Conservation (phyloP, 2,329 filamentous ascomycete species). For the Colletotrichum gloeosporioides region DNA sequence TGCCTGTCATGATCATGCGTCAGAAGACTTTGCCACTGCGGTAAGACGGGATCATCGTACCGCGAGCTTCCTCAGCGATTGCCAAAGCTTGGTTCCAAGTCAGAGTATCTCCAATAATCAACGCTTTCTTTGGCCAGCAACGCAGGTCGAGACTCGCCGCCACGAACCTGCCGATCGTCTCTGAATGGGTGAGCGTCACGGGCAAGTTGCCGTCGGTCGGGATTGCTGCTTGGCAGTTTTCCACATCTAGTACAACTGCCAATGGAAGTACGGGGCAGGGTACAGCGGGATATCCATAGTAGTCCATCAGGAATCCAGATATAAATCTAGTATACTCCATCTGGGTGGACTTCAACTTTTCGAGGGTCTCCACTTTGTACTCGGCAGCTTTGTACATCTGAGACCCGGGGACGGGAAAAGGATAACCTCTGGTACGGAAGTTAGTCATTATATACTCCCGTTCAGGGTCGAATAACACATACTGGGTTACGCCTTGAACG, state of each 20-base stretch:
- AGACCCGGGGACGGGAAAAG: background rate
- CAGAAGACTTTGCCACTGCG: background rate
- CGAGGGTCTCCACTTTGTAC: background rate
- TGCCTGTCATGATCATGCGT: background rate
- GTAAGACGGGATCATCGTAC: background rate
- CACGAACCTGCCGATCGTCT: background rate
- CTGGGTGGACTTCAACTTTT: background rate
- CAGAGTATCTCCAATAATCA: background rate
- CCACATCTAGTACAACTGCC: background rate
- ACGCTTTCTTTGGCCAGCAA: background rate
- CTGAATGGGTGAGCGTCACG: background rate
- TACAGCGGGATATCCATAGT: background rate
- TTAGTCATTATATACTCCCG: background rate
- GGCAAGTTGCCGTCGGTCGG: background rate
- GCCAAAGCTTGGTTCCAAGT: background rate
- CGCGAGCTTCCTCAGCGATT: background rate
- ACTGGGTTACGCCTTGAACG: background rate
- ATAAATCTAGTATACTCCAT: background rate
- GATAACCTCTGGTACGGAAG: background rate
- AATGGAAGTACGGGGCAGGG: background rate
- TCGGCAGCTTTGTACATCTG: background rate
- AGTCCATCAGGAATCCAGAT: background rate
- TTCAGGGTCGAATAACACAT: background rate
- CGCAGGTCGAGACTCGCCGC: background rate
- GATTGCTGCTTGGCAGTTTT: background rate